Conservation (phyloP, 208 protist species). For the Acanthamoeba triangularis region DNA sequence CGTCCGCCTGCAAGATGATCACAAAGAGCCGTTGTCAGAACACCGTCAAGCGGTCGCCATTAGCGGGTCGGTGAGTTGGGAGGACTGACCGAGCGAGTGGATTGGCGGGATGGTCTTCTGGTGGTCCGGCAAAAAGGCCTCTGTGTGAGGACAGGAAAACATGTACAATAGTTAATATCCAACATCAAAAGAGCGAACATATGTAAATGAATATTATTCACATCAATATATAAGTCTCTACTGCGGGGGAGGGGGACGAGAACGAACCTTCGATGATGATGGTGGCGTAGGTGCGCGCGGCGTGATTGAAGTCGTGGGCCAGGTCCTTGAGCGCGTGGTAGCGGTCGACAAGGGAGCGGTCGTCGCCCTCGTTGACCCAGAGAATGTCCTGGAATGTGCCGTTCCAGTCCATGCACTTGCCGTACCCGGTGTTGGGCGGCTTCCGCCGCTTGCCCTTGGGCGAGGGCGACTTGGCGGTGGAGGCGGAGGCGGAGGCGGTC, state of each 20-base stretch:
- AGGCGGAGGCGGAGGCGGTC: background rate
- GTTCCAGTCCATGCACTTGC: constrained; percentile 71
- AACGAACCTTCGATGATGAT: constrained; percentile 71
- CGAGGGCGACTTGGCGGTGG: background rate
- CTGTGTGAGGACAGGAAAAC: no score
- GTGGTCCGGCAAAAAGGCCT: constrained; percentile 63
- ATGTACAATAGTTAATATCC: background rate
- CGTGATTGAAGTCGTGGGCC: constrained; percentile 72
- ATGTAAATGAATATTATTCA: background rate
- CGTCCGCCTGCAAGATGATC: background rate
- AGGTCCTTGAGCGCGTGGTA: constrained; percentile 61
- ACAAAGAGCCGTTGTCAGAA: background rate
- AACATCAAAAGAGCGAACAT: background rate
- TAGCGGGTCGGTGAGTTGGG: background rate
- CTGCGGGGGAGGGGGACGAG: background rate
- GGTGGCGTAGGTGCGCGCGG: constrained; percentile 54
- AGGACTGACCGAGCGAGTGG: background rate
- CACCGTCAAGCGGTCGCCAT: background rate
- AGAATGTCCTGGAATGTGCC: constrained; percentile 62
- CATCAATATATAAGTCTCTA: no score
- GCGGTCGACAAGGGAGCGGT: constrained; percentile 24
- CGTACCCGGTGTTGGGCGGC: background rate
- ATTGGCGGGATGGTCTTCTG: constrained; percentile 70
- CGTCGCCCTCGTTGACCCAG: constrained; percentile 65
- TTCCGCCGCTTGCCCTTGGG: background rate